These are phyloP conservation scores for Ogataea pini DNA, from an alignment of 805 yeast genomes.

Conservation along the genomic window DNA sequence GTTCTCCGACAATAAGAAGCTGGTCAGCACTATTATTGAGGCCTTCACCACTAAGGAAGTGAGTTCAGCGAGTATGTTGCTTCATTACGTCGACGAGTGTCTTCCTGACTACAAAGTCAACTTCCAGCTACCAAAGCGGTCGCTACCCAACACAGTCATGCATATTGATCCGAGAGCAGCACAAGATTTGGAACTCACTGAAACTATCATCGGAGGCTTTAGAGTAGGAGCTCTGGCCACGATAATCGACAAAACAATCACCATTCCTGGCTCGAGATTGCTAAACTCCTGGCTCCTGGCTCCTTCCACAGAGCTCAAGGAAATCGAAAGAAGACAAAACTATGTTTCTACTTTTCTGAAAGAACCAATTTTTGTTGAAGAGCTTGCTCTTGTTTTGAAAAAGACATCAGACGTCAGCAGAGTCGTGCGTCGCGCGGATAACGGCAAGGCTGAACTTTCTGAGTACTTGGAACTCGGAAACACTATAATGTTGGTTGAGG, in stretches of 20 bases:
- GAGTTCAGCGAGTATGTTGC: conserved; percentile 60
- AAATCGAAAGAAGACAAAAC: conserved; percentile 57
- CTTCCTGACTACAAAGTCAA: conserved; percentile 66
- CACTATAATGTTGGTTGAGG: conserved; percentile 29
- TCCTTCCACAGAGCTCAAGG: conserved; percentile 64
- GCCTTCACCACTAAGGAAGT: conserved; percentile 48
- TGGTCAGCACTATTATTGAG: conserved; percentile 31
- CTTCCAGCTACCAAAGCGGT: conserved; percentile 66
- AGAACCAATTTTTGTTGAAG: conserved; percentile 31
- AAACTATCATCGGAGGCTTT: conserved; percentile 56
- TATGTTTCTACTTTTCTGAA: conserved; percentile 46
- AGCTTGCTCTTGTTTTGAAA: conserved; percentile 40
- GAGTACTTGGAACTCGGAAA: conserved; percentile 34
- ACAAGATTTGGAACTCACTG: conserved; percentile 70
- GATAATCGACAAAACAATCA: conserved; percentile 71
- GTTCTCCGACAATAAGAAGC: conserved; percentile 39
- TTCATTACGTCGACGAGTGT: conserved; percentile 71
- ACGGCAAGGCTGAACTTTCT: conserved; percentile 32
- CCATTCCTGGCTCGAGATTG: conserved; percentile 80
- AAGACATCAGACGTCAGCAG: conserved; percentile 59
- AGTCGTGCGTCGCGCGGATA: conserved; percentile 58
- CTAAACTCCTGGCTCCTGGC: conserved; percentile 79
- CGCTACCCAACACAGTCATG: conserved; percentile 53
- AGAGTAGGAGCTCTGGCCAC: conserved; percentile 69
- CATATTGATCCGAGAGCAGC: conserved; percentile 81